These are phyloP conservation scores for Cucurbitaria berberidis DNA, from an alignment of 2,329 filamentous ascomycete genomes.

Conservation along the genomic window DNA sequence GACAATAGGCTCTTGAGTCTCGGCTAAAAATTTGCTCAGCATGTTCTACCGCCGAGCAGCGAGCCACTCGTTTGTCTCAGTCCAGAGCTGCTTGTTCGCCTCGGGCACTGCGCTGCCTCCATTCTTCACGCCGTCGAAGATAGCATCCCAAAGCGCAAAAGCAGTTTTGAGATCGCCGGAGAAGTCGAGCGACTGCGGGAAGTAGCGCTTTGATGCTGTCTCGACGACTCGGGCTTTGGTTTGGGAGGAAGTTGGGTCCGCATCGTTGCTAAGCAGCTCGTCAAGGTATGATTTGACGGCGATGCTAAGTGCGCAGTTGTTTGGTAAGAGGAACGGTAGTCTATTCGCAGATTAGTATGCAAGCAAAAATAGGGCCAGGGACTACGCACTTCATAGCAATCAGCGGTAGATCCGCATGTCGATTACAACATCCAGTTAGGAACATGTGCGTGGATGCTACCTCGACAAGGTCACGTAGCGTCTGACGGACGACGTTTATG, in stretches of 20 bases:
- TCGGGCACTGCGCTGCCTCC: slow-evolving; percentile 55
- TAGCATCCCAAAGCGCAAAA: slow-evolving; percentile 70
- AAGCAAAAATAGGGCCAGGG: slow-evolving; percentile 33
- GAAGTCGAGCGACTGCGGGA: slow-evolving; percentile 66
- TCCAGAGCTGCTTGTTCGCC: slow-evolving; percentile 60
- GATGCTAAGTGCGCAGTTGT: slow-evolving; percentile 77
- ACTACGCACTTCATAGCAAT: slow-evolving; percentile 72
- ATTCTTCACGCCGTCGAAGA: slow-evolving; percentile 64
- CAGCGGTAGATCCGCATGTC: slow-evolving; percentile 64
- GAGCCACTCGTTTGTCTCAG: slow-evolving; percentile 67
- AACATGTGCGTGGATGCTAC: slow-evolving; percentile 81
- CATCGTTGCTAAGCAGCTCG: slow-evolving; percentile 65
- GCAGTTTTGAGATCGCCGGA: slow-evolving; percentile 64
- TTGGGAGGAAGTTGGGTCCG: slow-evolving; percentile 59
- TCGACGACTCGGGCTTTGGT: slow-evolving; percentile 58
- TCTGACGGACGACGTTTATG: slow-evolving; percentile 77
- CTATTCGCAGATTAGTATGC: slow-evolving; percentile 23
- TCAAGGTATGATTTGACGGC: slow-evolving; percentile 81
- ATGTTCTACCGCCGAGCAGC: slow-evolving; percentile 32
- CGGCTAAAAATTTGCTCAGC: too few relatives aligned
- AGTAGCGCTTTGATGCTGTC: slow-evolving; percentile 63
- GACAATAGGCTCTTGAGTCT: not conserved
- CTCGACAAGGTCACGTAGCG: slow-evolving; percentile 83
- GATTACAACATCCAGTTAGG: slow-evolving; percentile 77
- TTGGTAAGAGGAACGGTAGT: slow-evolving; percentile 71